Base-by-base conservation (phyloP, 1,284 basidiomycete species). In the Apiotrichum akiyoshidainum region DNA sequence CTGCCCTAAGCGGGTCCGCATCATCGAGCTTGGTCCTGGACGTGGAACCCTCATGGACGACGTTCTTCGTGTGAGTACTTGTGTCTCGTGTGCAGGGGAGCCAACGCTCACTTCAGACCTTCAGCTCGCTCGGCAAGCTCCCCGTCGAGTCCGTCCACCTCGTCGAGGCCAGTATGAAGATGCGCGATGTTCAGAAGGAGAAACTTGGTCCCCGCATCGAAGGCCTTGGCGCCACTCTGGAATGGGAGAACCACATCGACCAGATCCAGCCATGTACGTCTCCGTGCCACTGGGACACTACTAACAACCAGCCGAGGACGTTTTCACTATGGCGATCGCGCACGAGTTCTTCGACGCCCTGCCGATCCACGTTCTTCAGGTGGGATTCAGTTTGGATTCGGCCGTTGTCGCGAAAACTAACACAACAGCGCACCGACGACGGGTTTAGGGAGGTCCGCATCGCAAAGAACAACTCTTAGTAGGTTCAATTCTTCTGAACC, bases 331-430 rank as follows among this genome's bases (percentile, higher is more conserved):
- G 80, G 76, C 96, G 21, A 79, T 97, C 9, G 96, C 95, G 0
- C 95, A 99, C 74, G 96, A 99, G 73, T 97, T 99, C 78, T 98
- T 99, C 65, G 96, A 99, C 71, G 95, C 95, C 0, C 81, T 99
- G 51, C 95, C 95, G 0, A 87, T 97, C 51, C 90, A 97, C 74
- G 80, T 95, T 35, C 82, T 99, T 48, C 87, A 96, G 81, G 92
- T 91, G 66, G 14, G 79, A 71, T 17, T 5, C 10, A 22, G 11
- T 34, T 31, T 45, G n/a, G n/a, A n/a, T n/a, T n/a, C n/a, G n/a
- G n/a, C n/a, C n/a, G n/a, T n/a, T n/a, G n/a, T n/a, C n/a, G n/a
- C n/a, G n/a, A n/a, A n/a, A 33, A 10, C 65, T 31, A 7, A 31
- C 26, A 3, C 26, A 31, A 4, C 26, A 92, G 89, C 89, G 85